Conservation (phyloP, 176 grass and related monocot genomes). For the Carex pumila region DNA sequence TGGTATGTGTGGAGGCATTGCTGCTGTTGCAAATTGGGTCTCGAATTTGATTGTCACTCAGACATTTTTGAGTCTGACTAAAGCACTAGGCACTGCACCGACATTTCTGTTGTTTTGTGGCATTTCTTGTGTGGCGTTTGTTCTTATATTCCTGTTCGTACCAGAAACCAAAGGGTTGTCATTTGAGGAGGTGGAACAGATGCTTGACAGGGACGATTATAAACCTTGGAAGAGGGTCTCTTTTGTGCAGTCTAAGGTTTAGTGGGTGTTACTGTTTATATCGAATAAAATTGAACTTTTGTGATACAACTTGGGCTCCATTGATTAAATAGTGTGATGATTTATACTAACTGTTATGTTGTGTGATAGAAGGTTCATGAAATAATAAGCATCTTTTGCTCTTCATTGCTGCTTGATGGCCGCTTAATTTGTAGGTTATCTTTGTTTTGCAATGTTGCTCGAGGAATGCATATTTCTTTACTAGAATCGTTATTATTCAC, state of each 20-base stretch:
- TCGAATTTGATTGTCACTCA: conserved; percentile 92
- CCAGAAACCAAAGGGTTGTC: conserved; percentile 92
- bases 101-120: conserved; percentile 88
- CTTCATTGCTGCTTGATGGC: not conserved
- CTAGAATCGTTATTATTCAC: no score
- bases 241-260: conserved; percentile 16
- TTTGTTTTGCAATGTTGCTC: not conserved
- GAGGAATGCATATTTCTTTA: not conserved
- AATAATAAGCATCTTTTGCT: not conserved
- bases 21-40: conserved; percentile 90
- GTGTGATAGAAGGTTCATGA: not conserved
- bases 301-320: not conserved
- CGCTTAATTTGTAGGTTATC: not conserved
- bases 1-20: conserved; percentile 79
- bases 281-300: not conserved
- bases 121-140: conserved; percentile 42
- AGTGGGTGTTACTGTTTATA: conserved; percentile 6
- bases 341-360: not conserved
- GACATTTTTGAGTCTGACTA: conserved; percentile 79
- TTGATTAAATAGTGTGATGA: not conserved
- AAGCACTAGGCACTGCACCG: conserved; percentile 68
- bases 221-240: conserved; percentile 64
- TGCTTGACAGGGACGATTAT: conserved; percentile 70
- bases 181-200: conserved; percentile 87
- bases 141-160: conserved; percentile 68